Evolutionary conservation across 225 moss, liverwort and hornwort genomes (phyloP).

Genomic region (Sphagnum contortum): DNA sequence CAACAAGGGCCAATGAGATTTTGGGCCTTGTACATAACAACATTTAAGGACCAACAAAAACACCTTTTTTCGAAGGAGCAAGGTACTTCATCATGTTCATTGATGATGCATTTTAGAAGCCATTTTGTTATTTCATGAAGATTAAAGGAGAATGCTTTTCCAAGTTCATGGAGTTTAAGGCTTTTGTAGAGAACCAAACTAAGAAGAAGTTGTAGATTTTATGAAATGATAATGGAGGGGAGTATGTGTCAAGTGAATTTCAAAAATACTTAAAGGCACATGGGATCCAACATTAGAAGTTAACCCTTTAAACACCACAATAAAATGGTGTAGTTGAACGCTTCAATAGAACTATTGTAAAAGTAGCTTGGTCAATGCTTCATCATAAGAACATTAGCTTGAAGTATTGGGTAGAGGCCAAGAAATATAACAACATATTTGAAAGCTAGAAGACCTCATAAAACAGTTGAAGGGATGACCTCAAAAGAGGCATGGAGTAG

Average conservation of each 20-base stretch:
- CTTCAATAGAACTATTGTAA: not conserved
- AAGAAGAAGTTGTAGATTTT: not conserved
- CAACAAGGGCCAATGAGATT: not conserved
- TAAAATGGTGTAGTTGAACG: not conserved
- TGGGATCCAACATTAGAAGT: not conserved
- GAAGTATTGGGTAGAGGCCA: not conserved
- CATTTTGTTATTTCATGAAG: conserved; percentile 2
- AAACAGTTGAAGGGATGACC: not conserved
- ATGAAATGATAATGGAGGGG: conserved; percentile 3
- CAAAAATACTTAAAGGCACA: not conserved
- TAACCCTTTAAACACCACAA: not conserved
- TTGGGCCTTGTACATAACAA: not conserved
- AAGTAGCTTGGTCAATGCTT: not conserved
- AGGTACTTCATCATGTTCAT: conserved; percentile 5
- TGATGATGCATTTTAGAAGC: conserved; percentile 2
- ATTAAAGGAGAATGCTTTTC: conserved; percentile 3
- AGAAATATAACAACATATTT: not conserved
- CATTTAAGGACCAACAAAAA: not conserved
- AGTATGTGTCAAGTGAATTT: not conserved
- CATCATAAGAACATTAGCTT: not conserved
- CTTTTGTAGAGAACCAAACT: conserved; percentile 1
- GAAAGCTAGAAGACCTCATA: not conserved
- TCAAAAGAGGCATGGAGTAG: not conserved
- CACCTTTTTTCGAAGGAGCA: not conserved
- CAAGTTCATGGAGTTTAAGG: conserved; percentile 1